These are phyloP conservation scores for Verticillium dahliae DNA, from an alignment of 2,329 filamentous ascomycete species.

Conservation along the genomic window DNA sequence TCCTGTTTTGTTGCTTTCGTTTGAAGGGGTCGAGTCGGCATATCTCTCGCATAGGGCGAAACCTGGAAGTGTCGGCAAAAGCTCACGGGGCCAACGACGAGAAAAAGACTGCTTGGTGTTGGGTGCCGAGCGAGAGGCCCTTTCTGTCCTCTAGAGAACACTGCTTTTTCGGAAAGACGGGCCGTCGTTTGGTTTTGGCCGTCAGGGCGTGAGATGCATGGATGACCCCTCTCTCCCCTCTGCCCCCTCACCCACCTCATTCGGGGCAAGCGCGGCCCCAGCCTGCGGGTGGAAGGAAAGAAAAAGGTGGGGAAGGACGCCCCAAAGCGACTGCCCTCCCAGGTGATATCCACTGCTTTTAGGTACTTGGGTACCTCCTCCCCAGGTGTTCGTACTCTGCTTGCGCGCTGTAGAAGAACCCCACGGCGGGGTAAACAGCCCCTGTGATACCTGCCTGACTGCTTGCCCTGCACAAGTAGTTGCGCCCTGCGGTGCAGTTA, in stretches of 20 bases:
- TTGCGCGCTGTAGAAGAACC: slow-evolving; percentile 3
- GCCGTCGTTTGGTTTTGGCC: slow-evolving; percentile 18
- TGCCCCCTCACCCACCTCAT: background rate
- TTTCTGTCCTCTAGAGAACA: background rate
- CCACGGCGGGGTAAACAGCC: slow-evolving; percentile 11
- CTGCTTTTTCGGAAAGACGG: slow-evolving; percentile 23
- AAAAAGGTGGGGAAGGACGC: background rate
- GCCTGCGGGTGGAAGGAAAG: background rate
- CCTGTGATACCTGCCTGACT: background rate
- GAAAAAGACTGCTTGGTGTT: background rate
- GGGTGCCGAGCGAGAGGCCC: background rate
- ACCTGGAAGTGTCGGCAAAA: background rate
- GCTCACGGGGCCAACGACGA: background rate
- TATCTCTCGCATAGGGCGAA: background rate
- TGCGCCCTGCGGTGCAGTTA: background rate
- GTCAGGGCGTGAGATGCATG: background rate
- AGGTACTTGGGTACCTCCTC: background rate
- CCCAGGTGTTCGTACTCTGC: background rate
- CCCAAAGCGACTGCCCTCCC: background rate
- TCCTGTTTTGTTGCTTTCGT: too few species aligned
- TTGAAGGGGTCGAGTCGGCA: background rate
- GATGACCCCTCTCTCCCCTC: background rate
- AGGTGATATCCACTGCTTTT: background rate
- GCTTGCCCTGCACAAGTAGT: too few species aligned
- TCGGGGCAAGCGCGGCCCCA: background rate